A percentile compares a stretch with the other conserved stretches of the same genome.
Evolutionary conservation across 495 filamentous ascomycete genomes (phyloP).

Genomic region (Podospora bellae-mahoneyi): DNA sequence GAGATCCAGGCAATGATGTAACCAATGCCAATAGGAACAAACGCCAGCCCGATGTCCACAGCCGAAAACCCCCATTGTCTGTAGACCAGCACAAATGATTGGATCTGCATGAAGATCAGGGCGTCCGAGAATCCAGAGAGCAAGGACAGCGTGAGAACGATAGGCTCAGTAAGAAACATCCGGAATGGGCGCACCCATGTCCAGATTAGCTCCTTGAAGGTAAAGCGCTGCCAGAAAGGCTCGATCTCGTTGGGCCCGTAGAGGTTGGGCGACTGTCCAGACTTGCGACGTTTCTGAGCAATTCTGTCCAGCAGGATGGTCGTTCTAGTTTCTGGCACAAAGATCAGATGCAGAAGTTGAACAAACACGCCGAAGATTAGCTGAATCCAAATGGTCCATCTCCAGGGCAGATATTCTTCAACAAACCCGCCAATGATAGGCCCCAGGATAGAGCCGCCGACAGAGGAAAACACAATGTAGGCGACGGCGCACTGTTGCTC

Average conservation of each 20-base stretch:
- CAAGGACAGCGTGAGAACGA: constrained; percentile 67
- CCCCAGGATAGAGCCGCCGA: constrained; percentile 71
- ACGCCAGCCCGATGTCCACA: constrained; percentile 56
- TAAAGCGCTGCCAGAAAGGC: constrained; percentile 50
- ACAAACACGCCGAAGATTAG: constrained; percentile 68
- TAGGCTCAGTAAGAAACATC: constrained; percentile 75
- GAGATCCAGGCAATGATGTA: constrained; percentile 62
- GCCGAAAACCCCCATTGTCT: constrained; percentile 59
- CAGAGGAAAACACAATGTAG: constrained; percentile 71
- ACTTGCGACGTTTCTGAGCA: constrained; percentile 60
- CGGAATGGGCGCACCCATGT: constrained; percentile 71
- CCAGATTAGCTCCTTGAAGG: constrained; percentile 51
- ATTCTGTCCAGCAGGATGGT: constrained; percentile 65
- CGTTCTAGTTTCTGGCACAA: constrained; percentile 65
- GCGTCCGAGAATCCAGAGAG: constrained; percentile 75
- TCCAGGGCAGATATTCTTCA: constrained; percentile 62
- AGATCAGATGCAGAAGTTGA: constrained; percentile 62
- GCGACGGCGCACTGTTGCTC: constrained; percentile 71
- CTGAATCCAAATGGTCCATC: constrained; percentile 79
- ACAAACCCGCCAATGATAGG: constrained; percentile 78
- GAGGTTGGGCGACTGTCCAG: constrained; percentile 51
- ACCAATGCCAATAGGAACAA: constrained; percentile 61
- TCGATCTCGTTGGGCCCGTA: constrained; percentile 62
- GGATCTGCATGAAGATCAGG: constrained; percentile 77
- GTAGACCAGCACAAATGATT: constrained; percentile 64